These are phyloP conservation scores for Piper betle DNA, from an alignment of 164 flowering plant species.

Conservation along the genomic window DNA sequence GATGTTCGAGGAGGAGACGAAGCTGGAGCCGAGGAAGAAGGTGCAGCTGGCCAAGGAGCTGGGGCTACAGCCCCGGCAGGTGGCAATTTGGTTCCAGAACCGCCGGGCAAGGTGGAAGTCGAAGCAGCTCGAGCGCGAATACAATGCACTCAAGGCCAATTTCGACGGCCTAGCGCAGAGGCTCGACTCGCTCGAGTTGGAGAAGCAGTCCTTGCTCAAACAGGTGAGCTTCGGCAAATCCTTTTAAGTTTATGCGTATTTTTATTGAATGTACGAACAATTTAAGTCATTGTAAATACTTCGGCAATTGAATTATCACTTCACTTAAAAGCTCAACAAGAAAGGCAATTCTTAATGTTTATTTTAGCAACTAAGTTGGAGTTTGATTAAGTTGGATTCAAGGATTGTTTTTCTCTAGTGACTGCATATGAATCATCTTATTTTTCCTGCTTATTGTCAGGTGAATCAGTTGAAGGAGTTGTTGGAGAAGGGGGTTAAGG, in stretches of 20 bases:
- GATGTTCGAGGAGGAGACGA: constrained; percentile 51
- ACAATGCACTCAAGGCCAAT: constrained; percentile 22
- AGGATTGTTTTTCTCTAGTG: too few species aligned
- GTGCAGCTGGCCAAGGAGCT: constrained; percentile 50
- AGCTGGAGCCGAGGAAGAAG: constrained; percentile 57
- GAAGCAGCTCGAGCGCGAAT: constrained; percentile 59
- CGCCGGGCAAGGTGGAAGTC: constrained; percentile 77
- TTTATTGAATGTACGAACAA: background rate
- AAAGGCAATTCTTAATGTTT: too few species aligned
- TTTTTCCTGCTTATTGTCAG: constrained; percentile 10
- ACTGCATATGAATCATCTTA: background rate
- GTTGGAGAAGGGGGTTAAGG: constrained; percentile 4
- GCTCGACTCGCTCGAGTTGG: constrained; percentile 37
- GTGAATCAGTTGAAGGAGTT: constrained; percentile 22
- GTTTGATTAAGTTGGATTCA: too few species aligned
- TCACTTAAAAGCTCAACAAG: too few species aligned
- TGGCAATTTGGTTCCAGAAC: constrained; percentile 95
- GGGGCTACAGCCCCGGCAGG: constrained; percentile 61
- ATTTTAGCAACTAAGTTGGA: too few species aligned
- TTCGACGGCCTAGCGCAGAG: constrained; percentile 31
- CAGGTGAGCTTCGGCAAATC: constrained; percentile 26
- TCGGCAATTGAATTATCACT: background rate
- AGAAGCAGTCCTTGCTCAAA: constrained; percentile 33
- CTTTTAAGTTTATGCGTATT: background rate
- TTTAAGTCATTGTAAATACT: background rate